Conservation (phyloP, 257 asterid genomes). For the Scutellaria barbata region DNA sequence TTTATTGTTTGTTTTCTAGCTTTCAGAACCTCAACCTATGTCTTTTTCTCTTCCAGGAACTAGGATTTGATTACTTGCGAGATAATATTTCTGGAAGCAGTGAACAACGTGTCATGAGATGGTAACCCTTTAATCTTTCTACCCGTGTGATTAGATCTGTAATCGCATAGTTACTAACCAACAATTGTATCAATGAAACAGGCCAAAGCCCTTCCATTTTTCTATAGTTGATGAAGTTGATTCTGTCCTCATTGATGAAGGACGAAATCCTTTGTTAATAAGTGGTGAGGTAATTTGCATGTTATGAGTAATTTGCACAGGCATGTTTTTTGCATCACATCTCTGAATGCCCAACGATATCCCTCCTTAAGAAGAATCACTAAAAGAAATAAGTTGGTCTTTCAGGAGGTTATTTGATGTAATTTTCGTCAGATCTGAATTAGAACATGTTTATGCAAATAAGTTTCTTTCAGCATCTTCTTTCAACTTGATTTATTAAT, state of each 20-base stretch:
- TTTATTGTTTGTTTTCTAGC: constrained; percentile 21
- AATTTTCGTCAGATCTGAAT: constrained; percentile 9
- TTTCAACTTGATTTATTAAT: constrained; percentile 30
- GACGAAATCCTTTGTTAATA: constrained; percentile 93
- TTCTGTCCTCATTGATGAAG: constrained; percentile 97
- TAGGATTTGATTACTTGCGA: constrained; percentile 96
- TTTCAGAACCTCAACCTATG: constrained; percentile 25
- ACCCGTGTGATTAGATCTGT: constrained; percentile 25
- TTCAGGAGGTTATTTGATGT: constrained; percentile 42
- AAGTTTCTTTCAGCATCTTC: constrained; percentile 13
- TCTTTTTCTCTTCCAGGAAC: constrained; percentile 63
- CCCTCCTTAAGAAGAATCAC: neutral
- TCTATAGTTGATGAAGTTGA: constrained; percentile 99
- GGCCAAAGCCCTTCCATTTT: constrained; percentile 98
- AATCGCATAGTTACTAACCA: constrained; percentile 13
- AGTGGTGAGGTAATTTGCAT: constrained; percentile 82
- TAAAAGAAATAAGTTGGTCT: constrained; percentile 7
- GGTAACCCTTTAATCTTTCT: constrained; percentile 53
- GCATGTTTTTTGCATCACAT: neutral
- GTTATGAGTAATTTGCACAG: constrained; percentile 29
- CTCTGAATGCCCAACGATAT: neutral
- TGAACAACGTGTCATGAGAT: constrained; percentile 93
- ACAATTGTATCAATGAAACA: constrained; percentile 45
- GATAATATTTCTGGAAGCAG: constrained; percentile 82
- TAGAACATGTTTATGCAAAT: neutral